phyloP scores from a whole-genome alignment of 768 basidiomycete species.

The Rhodocollybia butyracea region DNA sequence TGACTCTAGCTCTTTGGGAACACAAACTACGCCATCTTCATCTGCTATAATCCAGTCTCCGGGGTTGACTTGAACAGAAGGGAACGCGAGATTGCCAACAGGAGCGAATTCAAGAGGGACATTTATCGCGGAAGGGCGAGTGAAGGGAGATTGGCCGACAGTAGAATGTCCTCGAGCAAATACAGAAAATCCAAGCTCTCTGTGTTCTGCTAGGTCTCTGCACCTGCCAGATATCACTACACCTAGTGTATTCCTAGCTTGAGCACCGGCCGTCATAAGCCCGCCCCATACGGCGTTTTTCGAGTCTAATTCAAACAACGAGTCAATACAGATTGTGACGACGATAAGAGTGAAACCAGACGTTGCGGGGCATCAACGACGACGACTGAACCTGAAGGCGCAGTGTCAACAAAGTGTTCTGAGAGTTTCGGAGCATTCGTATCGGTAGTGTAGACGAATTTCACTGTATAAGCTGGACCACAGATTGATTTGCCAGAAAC shows the following conservation, averaged over 20 bases:
- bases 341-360: slow-evolving; percentile 31
- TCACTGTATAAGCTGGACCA: slow-evolving; percentile 85
- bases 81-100: slow-evolving; percentile 37
- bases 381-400: slow-evolving; percentile 59
- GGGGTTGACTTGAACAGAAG: slow-evolving; percentile 56
- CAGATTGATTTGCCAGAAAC: slow-evolving; percentile 43
- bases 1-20: slow-evolving; percentile 52
- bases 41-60: slow-evolving; percentile 88
- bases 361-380: slow-evolving; percentile 74
- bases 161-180: slow-evolving; percentile 83
- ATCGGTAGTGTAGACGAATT: slow-evolving; percentile 67
- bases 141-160: slow-evolving; percentile 82
- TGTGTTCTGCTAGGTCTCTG: slow-evolving; percentile 80
- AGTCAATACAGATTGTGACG: not conserved
- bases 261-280: slow-evolving; percentile 85
- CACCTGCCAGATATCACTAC: slow-evolving; percentile 84
- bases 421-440: slow-evolving; percentile 58
- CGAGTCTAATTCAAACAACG: slow-evolving; percentile 45
- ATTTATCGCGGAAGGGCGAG: slow-evolving; percentile 74
- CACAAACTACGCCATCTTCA: slow-evolving; percentile 84
- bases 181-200: slow-evolving; percentile 67
- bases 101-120: slow-evolving; percentile 56
- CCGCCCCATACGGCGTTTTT: slow-evolving; percentile 93
- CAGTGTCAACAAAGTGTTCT: slow-evolving; percentile 81
- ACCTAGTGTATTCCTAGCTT: slow-evolving; percentile 63